Base-by-base conservation (phyloP, 352 stramenopile species). In the Halophytophthora polymorphica region DNA sequence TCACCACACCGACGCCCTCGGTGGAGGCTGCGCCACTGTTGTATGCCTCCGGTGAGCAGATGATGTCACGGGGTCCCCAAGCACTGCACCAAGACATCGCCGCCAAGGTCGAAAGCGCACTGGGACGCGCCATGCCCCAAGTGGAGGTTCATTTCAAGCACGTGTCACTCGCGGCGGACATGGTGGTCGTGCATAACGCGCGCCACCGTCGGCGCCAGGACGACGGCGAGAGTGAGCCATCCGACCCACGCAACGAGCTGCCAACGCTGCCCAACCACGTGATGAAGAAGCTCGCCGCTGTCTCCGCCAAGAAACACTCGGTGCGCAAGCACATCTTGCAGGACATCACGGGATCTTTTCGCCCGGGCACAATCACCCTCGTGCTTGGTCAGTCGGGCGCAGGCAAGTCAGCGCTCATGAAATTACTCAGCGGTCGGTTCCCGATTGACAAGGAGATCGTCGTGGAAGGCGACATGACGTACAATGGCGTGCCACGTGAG, bases 371-470 rank as follows among this genome's bases (percentile, higher is more conserved):
- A 0, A 48, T 83, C 34, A 86, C 75, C 31, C 66, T 86, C n/a
- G 61, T 86, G 22, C 56, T 84, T 10, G 75, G 72, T 7, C 70
- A 84, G 57, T 69, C 60, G 2, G 62, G 62, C 15, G 81, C 74
- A 3, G 74, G 71, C 53, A 83, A 86, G 56, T 72, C 74, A 10
- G 60, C 77, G 45, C 50, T 83, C 29, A 71, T 88, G 57, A 84
- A 86, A 57, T n/a, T 79, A 4, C 56, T 88, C 14, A 73, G 64
- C 38, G 69, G 69, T 1, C 71, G 72, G 0, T 84, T 88, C 50
- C 69, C 65, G 3, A 49, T 77, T 29, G 53, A 67, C 43, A 81
- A 71, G 52, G 64, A 58, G 31, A 64, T 83, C 29, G 50, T 18
- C 1, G 19, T 88, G 2, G 49, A 61, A n/a, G 76, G 76, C 4